A percentile compares a stretch with the other conserved stretches of the same genome.
Conservation (phyloP, 139 green algal species). For the Chlamydomonas asymmetrica region DNA sequence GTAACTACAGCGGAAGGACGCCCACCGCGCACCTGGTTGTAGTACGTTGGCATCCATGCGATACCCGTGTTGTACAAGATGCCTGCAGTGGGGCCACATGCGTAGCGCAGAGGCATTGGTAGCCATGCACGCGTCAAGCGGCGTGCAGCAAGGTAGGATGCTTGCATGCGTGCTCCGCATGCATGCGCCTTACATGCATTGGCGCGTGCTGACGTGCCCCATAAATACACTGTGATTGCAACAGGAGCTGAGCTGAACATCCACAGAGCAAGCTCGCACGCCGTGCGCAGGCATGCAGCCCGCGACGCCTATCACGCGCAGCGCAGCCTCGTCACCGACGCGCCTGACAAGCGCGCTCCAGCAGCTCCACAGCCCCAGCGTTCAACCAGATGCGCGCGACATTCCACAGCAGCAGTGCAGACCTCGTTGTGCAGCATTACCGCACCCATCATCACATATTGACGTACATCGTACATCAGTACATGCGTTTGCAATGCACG, state of each 20-base stretch:
- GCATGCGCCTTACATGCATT: no score
- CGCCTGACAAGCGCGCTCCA: not conserved
- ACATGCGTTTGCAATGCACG: no score
- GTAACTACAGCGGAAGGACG: not conserved
- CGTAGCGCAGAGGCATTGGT: not conserved
- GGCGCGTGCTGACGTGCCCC: not conserved
- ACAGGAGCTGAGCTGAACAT: no score
- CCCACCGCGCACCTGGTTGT: constrained; percentile 38
- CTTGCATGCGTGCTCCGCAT: no score
- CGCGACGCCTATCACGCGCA: no score
- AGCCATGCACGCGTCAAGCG: not conserved
- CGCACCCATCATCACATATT: no score
- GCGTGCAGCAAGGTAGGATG: not conserved
- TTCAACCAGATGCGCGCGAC: no score
- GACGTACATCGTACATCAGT: no score
- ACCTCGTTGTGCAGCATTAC: no score
- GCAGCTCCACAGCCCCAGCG: not conserved
- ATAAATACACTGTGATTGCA: not conserved
- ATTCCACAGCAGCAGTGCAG: no score
- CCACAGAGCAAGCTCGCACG: no score
- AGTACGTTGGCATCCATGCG: constrained; percentile 77
- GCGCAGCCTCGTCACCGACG: not conserved
- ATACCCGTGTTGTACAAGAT: constrained; percentile 30
- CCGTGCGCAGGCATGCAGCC: no score
- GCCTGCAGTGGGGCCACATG: constrained; percentile 3